Conservation (phyloP, 495 filamentous ascomycete species). For the Lichenothelia convexa region DNA sequence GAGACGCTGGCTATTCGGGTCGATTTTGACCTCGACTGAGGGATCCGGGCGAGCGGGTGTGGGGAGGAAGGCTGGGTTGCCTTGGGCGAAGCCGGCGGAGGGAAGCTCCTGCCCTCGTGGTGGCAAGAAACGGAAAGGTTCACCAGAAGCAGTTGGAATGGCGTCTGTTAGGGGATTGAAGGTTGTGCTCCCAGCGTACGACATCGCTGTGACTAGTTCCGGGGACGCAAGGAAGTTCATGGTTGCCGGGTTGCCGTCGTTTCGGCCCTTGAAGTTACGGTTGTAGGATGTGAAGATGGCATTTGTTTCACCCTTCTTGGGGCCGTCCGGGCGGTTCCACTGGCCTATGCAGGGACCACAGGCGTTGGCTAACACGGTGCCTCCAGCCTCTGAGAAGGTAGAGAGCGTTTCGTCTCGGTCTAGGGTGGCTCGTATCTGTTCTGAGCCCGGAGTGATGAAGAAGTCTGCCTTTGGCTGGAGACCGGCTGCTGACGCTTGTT, state of each 20-base stretch:
- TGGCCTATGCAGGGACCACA: conserved; percentile 93
- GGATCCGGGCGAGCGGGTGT: conserved; percentile 50
- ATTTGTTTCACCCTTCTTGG: conserved; percentile 69
- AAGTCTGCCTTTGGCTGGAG: conserved; percentile 77
- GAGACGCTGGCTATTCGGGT: conserved; percentile 70
- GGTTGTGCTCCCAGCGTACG: conserved; percentile 76
- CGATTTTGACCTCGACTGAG: conserved; percentile 47
- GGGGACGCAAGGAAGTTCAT: conserved; percentile 98
- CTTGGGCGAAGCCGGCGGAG: conserved; percentile 54
- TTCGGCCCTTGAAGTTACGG: conserved; percentile 92
- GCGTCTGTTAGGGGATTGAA: conserved; percentile 92
- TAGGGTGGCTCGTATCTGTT: conserved; percentile 89
- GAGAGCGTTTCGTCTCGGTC: conserved; percentile 68
- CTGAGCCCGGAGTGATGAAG: conserved; percentile 89
- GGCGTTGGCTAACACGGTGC: conserved; percentile 80
- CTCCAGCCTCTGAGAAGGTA: conserved; percentile 76
- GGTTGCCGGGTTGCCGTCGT: conserved; percentile 86
- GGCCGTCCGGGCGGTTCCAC: conserved; percentile 80
- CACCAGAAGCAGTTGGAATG: conserved; percentile 62
- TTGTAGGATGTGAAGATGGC: conserved; percentile 96
- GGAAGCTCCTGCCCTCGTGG: conserved; percentile 67
- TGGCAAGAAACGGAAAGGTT: conserved; percentile 68
- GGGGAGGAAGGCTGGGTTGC: conserved; percentile 59
- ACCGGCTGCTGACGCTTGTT: conserved; percentile 72
- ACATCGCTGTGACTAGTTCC: conserved; percentile 90